phyloP scores from a whole-genome alignment of 176 grass and related monocot genomes.

The Oryza rufipogon region DNA sequence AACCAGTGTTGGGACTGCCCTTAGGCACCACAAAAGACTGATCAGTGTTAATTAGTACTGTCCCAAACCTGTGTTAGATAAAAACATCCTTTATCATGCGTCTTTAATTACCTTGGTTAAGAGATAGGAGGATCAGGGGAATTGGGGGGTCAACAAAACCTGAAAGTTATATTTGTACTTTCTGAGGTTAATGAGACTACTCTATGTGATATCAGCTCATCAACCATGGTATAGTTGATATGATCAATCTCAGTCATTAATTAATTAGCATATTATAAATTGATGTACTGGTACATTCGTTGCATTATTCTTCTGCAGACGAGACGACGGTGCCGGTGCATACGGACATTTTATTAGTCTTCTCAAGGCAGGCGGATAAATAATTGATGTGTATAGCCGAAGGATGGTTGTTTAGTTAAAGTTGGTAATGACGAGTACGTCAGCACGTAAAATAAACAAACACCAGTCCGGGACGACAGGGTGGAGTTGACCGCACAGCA shows the following conservation, averaged over 20 bases:
- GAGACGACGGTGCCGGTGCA: not conserved
- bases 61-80: not conserved
- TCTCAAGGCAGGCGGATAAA: not conserved
- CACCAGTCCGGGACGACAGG: not conserved
- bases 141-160: not conserved
- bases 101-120: too few relatives aligned
- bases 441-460: not conserved
- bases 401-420: constrained; percentile 27
- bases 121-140: not conserved
- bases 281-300: not conserved
- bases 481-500: not conserved
- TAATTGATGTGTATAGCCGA: not conserved
- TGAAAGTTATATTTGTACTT: not conserved
- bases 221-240: not conserved
- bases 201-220: constrained; percentile 15
- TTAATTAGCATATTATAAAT: not conserved
- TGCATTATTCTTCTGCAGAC: constrained; percentile 23
- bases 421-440: not conserved
- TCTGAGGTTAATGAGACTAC: not conserved
- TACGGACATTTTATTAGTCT: not conserved
- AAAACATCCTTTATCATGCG: not conserved
- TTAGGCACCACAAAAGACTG: too few relatives aligned
- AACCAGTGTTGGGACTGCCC: too few relatives aligned
- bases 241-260: not conserved
- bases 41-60: not conserved